These are phyloP conservation scores for Strigomonas oncopelti DNA, from an alignment of 208 protist species.

Conservation along the genomic window DNA sequence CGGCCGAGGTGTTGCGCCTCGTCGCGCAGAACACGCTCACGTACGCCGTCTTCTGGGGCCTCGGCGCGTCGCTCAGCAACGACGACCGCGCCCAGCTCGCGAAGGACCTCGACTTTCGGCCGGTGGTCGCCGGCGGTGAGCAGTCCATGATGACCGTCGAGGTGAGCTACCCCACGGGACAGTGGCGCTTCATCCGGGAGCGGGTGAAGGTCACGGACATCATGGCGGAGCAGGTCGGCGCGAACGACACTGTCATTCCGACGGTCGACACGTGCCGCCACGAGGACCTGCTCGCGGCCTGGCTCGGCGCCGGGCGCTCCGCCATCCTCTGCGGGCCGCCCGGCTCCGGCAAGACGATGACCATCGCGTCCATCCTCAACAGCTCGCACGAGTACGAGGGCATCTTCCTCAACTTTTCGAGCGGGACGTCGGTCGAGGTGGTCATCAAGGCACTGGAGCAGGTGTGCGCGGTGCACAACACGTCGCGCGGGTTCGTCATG, in stretches of 20 bases:
- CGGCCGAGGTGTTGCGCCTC: slow-evolving; percentile 23
- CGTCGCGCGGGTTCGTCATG: slow-evolving; percentile 87
- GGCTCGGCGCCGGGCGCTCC: slow-evolving; percentile 91
- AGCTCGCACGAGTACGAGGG: slow-evolving; percentile 92
- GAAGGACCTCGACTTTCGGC: slow-evolving; percentile 43
- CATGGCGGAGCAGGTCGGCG: slow-evolving; percentile 87
- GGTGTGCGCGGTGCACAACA: slow-evolving; percentile 94
- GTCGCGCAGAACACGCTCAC: slow-evolving; percentile 83
- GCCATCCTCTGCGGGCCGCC: slow-evolving; percentile 97
- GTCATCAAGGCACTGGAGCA: slow-evolving; percentile 97
- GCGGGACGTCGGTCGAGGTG: slow-evolving; percentile 92
- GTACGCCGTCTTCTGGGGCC: slow-evolving; percentile 95
- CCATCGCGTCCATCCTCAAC: slow-evolving; percentile 91
- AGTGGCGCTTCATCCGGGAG: slow-evolving; percentile 74
- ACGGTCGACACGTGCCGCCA: slow-evolving; percentile 99
- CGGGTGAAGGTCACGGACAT: slow-evolving; percentile 84
- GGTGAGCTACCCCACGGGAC: slow-evolving; percentile 65
- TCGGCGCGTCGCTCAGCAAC: slow-evolving; percentile 75
- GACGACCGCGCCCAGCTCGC: slow-evolving; percentile 61
- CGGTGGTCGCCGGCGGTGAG: slow-evolving; percentile 23
- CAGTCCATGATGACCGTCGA: slow-evolving; percentile 82
- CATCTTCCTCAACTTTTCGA: slow-evolving; percentile 98
- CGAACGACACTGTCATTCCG: slow-evolving; percentile 95
- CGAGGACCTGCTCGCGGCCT: slow-evolving; percentile 93
- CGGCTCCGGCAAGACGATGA: slow-evolving; percentile 99